Evolutionary conservation across 2,329 filamentous ascomycete genomes (phyloP).

Genomic region (Aspergillus sp.): DNA sequence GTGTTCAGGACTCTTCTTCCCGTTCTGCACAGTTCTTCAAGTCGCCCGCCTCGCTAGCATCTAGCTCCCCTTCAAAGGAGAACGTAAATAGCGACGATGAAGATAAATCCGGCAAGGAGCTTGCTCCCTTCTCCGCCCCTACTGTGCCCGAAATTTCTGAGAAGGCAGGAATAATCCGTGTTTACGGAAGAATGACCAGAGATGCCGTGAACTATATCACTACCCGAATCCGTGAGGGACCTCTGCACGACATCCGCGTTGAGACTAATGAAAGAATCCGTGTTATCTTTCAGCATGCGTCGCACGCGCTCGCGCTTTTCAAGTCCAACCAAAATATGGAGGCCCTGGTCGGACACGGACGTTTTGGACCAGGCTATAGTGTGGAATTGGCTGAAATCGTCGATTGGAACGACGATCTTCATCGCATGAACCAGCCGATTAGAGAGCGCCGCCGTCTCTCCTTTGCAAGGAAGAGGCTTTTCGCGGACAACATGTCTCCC

Average conservation of each 20-base stretch:
- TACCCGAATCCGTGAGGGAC: slow-evolving; percentile 43
- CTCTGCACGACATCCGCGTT: slow-evolving; percentile 44
- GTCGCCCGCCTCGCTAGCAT: slow-evolving; percentile 20
- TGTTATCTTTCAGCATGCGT: slow-evolving; percentile 45
- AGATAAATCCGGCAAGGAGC: not conserved
- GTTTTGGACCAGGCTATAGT: slow-evolving; percentile 39
- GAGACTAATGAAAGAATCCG: slow-evolving; percentile 36
- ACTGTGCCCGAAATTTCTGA: slow-evolving; percentile 23
- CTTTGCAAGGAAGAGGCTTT: slow-evolving; percentile 45
- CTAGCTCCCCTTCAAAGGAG: slow-evolving; percentile 23
- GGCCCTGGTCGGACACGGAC: slow-evolving; percentile 33
- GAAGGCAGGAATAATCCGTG: slow-evolving; percentile 35
- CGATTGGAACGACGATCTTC: slow-evolving; percentile 40
- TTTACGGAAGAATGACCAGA: slow-evolving; percentile 30
- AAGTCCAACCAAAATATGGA: slow-evolving; percentile 35
- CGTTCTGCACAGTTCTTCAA: slow-evolving; percentile 21
- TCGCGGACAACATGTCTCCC: slow-evolving; percentile 38
- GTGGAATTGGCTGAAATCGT: slow-evolving; percentile 37
- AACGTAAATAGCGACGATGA: slow-evolving; percentile 24
- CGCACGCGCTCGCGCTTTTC: slow-evolving; percentile 41
- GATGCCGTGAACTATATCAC: slow-evolving; percentile 38
- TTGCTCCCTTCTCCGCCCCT: slow-evolving; percentile 12
- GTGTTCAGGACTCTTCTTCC: slow-evolving; percentile 9
- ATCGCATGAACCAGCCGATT: slow-evolving; percentile 40
- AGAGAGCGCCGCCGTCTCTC: slow-evolving; percentile 48